Base-by-base conservation (phyloP, 1,284 basidiomycete species). In the Marasmius oreades region DNA sequence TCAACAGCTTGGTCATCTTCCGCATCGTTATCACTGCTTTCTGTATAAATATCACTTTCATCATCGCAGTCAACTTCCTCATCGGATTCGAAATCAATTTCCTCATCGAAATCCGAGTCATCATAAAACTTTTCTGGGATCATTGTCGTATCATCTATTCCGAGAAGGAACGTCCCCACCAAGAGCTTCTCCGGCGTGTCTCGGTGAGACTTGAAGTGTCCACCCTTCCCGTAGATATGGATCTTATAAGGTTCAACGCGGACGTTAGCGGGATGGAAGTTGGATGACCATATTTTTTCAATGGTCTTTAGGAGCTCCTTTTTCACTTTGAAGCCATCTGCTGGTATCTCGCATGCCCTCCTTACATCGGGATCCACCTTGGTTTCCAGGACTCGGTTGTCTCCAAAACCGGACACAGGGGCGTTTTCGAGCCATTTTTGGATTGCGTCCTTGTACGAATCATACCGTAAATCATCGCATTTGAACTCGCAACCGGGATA, bases 191-290 rank as follows among this genome's bases (percentile, higher is more conserved):
- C 61, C 0, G 66, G 69, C 1, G 69, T 70, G 53, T 70, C 69
- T n/a, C 65, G 64, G 45, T 70, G 70, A 10, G 59, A 16, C 39
- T 62, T 58, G 60, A 70, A 71, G 45, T 68, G 65, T 3, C 65
- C 69, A 1, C 58, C 61, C 0, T 63, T 62, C 1, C 69, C 70
- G 48, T 70, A 70, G 14, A 70, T 51, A 37, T 70, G 64, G 18
- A 70, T 70, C 61, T 70, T 70, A 62, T 71, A 70, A 1, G 68
- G 67, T 33, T 65, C 62, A 14, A 62, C 65, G 43, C 64, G 64
- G 16, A 70, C 63, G 1, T 60, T 37, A 5, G 55, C 20, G 4
- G 65, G 63, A 18, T 61, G 51, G 56, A 70, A 69, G 31, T 60
- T 24, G 22, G 59, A 42, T 14, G 26, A 50, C 69, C 69, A 70